Base-by-base conservation (phyloP, 2,329 filamentous ascomycete species). In the Colletotrichum sp. region DNA sequence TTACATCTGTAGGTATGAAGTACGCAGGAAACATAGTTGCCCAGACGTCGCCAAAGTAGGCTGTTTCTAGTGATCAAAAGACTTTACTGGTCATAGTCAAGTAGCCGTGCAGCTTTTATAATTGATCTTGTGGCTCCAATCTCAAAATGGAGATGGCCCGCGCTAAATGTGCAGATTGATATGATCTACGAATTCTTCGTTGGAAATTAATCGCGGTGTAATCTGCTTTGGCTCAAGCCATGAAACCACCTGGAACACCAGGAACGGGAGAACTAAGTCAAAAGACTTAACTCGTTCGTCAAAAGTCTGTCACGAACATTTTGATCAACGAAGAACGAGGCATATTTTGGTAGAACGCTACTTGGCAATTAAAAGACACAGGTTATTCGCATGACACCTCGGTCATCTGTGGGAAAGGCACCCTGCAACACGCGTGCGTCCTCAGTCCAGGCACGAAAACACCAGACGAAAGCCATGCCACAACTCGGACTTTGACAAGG, bases 401-500 rank as follows among this genome's bases (percentile, higher is more conserved):
- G 38, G 38, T n/a, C 38, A 43, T 43, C 38, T 8, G 9, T 47
- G 9, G 18, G 18, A 34, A 13, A 34, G 13, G 8, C 3, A 47
- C 43, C 13, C n/a, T 6, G 4, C n/a, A 0, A 47, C 6, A 47
- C 43, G 11, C 6, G n/a, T 21, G 43, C n/a, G 43, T 21, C n/a
- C 18, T 21, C 2, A 47, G 43, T n/a, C 11, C 43, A 47, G n/a
- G n/a, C 1, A 21, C 18, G 43, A 21, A 1, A 47, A 21, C 4
- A 51, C 43, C 1, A 21, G 43, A 21, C 43, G 43, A 51, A 51
- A 13, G n/a, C 43, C 43, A 21, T 47, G 11, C n/a, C n/a, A 21
- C n/a, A 21, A 51, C n/a, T 51, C n/a, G 4, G 5, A 0, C 0
- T 5, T 24, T 18, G 11, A 16, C 16, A 2, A 57, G 54, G 8